Conservation (phyloP, 1,284 basidiomycete species). For the Ceratobasidium sp. region DNA sequence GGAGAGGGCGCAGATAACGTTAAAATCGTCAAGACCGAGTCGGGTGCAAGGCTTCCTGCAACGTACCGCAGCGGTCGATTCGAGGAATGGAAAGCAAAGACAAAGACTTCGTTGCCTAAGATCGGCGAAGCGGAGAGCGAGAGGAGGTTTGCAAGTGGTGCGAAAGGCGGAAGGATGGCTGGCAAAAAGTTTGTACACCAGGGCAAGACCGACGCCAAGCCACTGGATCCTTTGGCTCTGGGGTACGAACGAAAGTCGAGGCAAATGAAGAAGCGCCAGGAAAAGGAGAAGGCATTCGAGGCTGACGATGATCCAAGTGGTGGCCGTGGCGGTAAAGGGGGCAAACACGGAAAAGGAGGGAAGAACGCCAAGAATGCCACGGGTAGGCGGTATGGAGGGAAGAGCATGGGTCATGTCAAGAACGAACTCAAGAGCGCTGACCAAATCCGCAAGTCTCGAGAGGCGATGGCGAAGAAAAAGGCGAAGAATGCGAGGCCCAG, state of each 20-base stretch:
- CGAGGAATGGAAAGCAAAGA: constrained; percentile 91
- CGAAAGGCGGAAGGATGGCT: constrained; percentile 28
- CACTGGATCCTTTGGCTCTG: constrained; percentile 68
- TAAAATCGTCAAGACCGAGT: constrained; percentile 93
- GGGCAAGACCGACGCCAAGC: constrained; percentile 65
- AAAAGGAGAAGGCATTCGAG: constrained; percentile 51
- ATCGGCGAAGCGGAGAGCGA: constrained; percentile 77
- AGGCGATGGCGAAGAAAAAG: constrained; percentile 63
- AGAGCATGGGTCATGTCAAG: constrained; percentile 66
- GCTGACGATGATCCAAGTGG: constrained; percentile 42
- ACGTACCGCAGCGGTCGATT: constrained; percentile 91
- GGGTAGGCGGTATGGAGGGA: constrained; percentile 59
- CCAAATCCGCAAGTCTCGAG: constrained; percentile 79
- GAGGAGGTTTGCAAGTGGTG: constrained; percentile 44
- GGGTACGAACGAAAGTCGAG: constrained; percentile 75
- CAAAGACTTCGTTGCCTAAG: constrained; percentile 70
- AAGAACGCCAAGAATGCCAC: constrained; percentile 47
- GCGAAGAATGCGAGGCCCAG: constrained; percentile 76
- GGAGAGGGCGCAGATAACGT: constrained; percentile 89
- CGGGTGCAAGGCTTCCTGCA: constrained; percentile 89
- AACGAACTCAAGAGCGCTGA: constrained; percentile 82
- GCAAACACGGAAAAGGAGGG: constrained; percentile 49
- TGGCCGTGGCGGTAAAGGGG: constrained; percentile 48
- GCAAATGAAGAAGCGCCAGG: constrained; percentile 59
- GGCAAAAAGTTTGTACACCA: constrained; percentile 67